Base-by-base conservation (phyloP, 345 rosid genomes). In the Linum trigynum region DNA sequence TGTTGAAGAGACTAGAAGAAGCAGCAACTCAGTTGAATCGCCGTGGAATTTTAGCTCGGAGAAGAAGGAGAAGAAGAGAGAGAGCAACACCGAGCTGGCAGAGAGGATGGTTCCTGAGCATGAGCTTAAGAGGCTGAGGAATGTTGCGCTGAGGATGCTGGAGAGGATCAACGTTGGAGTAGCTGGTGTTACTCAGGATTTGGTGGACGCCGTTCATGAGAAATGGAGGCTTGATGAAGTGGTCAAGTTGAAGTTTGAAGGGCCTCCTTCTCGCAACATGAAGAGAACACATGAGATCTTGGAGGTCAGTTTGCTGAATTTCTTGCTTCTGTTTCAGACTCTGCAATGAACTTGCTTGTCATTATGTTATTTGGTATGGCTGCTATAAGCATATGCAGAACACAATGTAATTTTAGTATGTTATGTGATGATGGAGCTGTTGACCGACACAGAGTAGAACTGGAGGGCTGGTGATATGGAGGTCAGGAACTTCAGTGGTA, bases 401-500 rank as follows among this genome's bases (percentile, higher is more conserved):
- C 60, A 17, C 60, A 17, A 9, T 57, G 37, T n/a, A 7, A 36
- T 57, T 36, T 57, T 6, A 17, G 7, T 17, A 4, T 23, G 60
- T 57, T 57, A 9, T 51, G 14, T 23, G 32, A 23, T 23, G 32
- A 23, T 23, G 32, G 32, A 57, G 58, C 66, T 67, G 57, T 43
- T 39, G 69, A 57, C 59, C 72, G 32, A 62, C 51, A 71, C 90
- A 92, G 98, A 79, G 72, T 69, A 90, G 80, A 82, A 86, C 97
- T 0, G 91, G 97, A 55, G 98, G 98, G 42, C 74, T 92, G 76
- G 83, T 92, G 64, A 87, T 89, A 74, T 89, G 91, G 97, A 89
- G 98, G 79, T 87, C 98, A 41, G 98, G 98, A 57, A 83, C 95
- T 76, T 87, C 92, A 4, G 74, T 92, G n/a, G 98, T 86, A 37